These are phyloP conservation scores for Solanum boliviense DNA, from an alignment of 257 asterid species.

Conservation along the genomic window DNA sequence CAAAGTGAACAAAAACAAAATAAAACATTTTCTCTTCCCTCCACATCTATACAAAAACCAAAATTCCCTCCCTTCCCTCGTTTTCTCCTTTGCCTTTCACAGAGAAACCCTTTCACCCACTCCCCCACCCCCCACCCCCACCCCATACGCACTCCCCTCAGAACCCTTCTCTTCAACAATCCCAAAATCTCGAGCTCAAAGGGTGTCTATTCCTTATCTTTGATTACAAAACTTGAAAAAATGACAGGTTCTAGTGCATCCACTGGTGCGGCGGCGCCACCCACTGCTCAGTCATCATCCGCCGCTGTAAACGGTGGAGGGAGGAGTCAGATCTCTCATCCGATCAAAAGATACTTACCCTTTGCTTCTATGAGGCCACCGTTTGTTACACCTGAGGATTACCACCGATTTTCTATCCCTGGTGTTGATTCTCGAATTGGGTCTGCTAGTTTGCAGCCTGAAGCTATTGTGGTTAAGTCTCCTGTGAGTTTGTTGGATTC, in stretches of 20 bases:
- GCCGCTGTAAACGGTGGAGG: conserved; percentile 33
- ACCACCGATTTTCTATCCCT: conserved; percentile 59
- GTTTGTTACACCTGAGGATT: conserved; percentile 50
- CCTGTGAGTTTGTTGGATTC: conserved; percentile 37
- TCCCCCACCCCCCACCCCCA: conserved; percentile 11
- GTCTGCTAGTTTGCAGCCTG: conserved; percentile 30
- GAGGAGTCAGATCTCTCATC: conserved; percentile 23
- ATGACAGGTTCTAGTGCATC: conserved; percentile 53
- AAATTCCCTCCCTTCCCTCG: conserved; percentile 95
- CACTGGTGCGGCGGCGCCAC: conserved; percentile 28
- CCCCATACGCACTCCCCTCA: neutral
- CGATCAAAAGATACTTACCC: conserved; percentile 66
- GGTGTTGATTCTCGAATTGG: conserved; percentile 20
- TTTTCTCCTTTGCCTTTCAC: conserved; percentile 22
- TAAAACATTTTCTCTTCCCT: conserved; percentile 40
- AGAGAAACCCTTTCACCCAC: neutral
- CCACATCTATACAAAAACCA: conserved; percentile 82
- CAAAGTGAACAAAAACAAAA: conserved; percentile 5
- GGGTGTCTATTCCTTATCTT: neutral
- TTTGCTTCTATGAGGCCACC: conserved; percentile 81
- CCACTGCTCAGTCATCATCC: conserved; percentile 30
- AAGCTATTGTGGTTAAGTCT: conserved; percentile 59
- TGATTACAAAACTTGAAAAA: neutral
- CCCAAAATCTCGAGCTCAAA: neutral
- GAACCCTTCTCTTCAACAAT: neutral